Evolutionary conservation across 345 rosid genomes (phyloP), one percentile per base, ranked within the genome.

Genomic region (Citrus maxima): DNA sequence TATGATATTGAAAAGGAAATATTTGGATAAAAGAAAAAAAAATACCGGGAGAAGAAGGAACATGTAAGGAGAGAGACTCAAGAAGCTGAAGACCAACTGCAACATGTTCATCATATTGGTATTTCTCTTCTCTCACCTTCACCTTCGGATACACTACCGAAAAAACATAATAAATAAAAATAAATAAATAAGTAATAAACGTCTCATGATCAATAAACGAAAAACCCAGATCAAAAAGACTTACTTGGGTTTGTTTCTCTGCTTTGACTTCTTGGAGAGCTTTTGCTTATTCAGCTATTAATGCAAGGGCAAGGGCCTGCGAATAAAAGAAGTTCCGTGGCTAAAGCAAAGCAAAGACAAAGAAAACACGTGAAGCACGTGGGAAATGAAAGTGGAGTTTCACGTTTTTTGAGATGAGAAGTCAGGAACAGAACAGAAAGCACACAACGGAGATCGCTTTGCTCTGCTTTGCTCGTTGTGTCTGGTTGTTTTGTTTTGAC

Each of bases 91-190:
- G 78, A 77, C 80, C 87, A 24, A 72, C 67, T 25, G 60, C 28
- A 40, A 19, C 77, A 21, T 28, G 78, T 14, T 56, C 78, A 78
- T 84, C 84, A 73, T 76, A 85, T 62, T 58, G 77, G 38, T 64
- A 66, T 76, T 24, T 65, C 55, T 85, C 84, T 28, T 80, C 77
- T 68, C 83, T 84, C 60, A 89, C 86, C 86, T 72, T 90, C 86
- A 86, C 86, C 85, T 81, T 88, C 4, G 95, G 91, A 80, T 89
- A 91, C 91, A 91, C 95, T 89, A n/a, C 60, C 75, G 14, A 30
- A 22, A n/a, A 60, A 67, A 37, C 4, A 42, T 42, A 42, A 42
- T 10, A 42, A 42, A 42, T 12, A 4, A 51, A 51, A 16, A 51
- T n/a, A 51, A 51, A 16, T 51, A 51, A 54, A 35, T 38, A 67